Base-by-base conservation (phyloP, 1,284 basidiomycete species). In the Entoloma clypeatum region DNA sequence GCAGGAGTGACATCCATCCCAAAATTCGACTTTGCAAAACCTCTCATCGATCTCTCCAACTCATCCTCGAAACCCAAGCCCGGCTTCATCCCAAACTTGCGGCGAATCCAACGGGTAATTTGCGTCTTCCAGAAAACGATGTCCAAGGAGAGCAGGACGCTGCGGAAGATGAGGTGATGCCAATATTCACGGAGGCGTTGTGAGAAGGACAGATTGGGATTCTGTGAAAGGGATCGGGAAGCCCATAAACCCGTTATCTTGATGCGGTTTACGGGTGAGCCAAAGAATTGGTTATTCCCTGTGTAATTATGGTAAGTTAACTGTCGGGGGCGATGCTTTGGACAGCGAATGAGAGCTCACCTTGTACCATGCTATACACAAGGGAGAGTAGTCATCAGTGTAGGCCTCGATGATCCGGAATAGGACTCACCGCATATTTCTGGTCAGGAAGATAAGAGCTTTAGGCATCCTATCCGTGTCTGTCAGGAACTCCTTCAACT, bases 231-330 rank as follows among this genome's bases (percentile, higher is more conserved):
- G 3, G 78, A 76, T 14, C 68, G 68, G 2, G 81, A 82, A 5
- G 82, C 85, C 73, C 77, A 79, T 51, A 74, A 74, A 1, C 84
- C 88, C 0, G 82, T 89, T 40, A 92, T 85, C 59, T 88, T 91
- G 61, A 94, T 82, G 14, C 91, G 77, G 54, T 92, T 92, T 1
- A 90, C 85, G 0, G 90, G 90, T 2, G 86, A 86, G 16, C 86
- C 86, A 18, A 92, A 75, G 1, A 73, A 68, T 58, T 89, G 83
- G 53, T 87, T 87, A 59, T 89, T 87, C 13, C 79, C 77, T 78
- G 43, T 18, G 41, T 13, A 24, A 31, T 3, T 7, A 5, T 27
- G 5, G 37, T 35, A 22, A 39, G 33, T 27, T 11, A 23, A 18
- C 14, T 19, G 13, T 18, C 8, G 39, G 13, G 19, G 18, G 30